Conservation (phyloP, 352 stramenopile genomes). For the Lagenidium giganteum region DNA sequence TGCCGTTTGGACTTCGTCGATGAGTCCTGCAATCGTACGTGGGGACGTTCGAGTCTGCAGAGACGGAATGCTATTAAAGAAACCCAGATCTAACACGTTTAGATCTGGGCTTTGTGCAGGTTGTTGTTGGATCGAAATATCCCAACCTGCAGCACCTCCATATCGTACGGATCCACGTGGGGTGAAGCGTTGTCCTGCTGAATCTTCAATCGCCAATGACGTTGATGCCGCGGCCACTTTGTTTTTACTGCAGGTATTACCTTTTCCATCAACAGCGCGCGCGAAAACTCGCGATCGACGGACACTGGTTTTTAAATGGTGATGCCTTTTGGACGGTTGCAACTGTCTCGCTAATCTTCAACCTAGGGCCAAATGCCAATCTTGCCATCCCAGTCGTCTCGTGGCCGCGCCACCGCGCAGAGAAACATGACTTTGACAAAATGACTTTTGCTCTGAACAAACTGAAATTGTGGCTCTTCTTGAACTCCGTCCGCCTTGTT, state of each 20-base stretch:
- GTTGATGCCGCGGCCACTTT: slow-evolving; percentile 5
- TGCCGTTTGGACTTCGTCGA: neutral
- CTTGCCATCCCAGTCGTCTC: slow-evolving; percentile 4
- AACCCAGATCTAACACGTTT: neutral
- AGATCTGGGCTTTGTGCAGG: slow-evolving; percentile 1
- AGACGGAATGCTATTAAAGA: slow-evolving; percentile 11
- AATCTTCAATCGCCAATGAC: slow-evolving; percentile 1
- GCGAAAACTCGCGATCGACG: neutral
- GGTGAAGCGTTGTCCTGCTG: slow-evolving; percentile 13
- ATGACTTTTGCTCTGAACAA: neutral
- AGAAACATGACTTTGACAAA: slow-evolving; percentile 8
- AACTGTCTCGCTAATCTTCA: neutral
- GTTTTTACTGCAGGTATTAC: slow-evolving; percentile 8
- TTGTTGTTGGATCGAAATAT: neutral
- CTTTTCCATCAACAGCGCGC: neutral
- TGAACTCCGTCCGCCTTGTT: neutral
- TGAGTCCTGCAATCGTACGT: slow-evolving; percentile 6
- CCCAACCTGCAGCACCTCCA: too few relatives aligned
- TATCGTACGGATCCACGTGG: too few relatives aligned
- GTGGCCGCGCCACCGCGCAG: slow-evolving; percentile 2
- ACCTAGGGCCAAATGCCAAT: slow-evolving; percentile 5
- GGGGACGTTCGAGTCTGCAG: slow-evolving; percentile 3
- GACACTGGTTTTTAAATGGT: neutral
- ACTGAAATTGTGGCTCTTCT: neutral
- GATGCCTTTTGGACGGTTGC: neutral